phyloP scores from a whole-genome alignment of 345 rosid species.

The Lepidium africanum region DNA sequence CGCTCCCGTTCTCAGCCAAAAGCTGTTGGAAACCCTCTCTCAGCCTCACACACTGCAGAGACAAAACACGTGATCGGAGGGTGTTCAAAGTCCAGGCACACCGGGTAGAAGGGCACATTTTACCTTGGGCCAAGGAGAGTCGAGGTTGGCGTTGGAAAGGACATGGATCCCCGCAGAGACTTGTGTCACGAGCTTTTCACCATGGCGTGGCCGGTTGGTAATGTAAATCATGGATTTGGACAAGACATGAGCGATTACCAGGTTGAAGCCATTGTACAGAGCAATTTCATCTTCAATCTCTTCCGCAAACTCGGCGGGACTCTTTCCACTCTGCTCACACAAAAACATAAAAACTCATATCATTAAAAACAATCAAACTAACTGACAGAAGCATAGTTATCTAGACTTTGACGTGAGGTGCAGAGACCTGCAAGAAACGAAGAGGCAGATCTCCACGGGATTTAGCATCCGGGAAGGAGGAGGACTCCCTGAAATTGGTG shows the following conservation, averaged over 20 bases:
- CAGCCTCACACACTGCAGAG: conserved; percentile 48
- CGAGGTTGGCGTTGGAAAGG: conserved; percentile 61
- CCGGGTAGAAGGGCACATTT: neutral
- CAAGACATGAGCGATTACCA: conserved; percentile 41
- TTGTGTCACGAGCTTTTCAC: conserved; percentile 27
- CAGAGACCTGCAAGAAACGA: conserved; percentile 55
- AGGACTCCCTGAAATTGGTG: conserved; percentile 55
- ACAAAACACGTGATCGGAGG: neutral
- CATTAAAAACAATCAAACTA: too few relatives aligned
- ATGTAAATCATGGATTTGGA: conserved; percentile 60
- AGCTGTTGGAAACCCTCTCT: conserved; percentile 36
- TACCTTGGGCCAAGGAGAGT: conserved; percentile 90
- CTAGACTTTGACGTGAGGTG: too few relatives aligned
- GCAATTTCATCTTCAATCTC: conserved; percentile 41
- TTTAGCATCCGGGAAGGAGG: conserved; percentile 31
- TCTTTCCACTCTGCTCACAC: conserved; percentile 47
- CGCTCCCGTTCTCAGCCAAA: conserved; percentile 23
- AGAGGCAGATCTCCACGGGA: conserved; percentile 66
- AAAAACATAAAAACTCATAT: neutral
- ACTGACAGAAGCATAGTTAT: too few relatives aligned
- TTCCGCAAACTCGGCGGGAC: conserved; percentile 50
- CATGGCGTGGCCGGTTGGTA: conserved; percentile 52
- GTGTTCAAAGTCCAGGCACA: neutral
- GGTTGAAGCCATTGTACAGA: conserved; percentile 68
- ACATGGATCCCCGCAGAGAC: conserved; percentile 78